Conservation (phyloP, 208 protist genomes). For the Acanthamoeba healyi region DNA sequence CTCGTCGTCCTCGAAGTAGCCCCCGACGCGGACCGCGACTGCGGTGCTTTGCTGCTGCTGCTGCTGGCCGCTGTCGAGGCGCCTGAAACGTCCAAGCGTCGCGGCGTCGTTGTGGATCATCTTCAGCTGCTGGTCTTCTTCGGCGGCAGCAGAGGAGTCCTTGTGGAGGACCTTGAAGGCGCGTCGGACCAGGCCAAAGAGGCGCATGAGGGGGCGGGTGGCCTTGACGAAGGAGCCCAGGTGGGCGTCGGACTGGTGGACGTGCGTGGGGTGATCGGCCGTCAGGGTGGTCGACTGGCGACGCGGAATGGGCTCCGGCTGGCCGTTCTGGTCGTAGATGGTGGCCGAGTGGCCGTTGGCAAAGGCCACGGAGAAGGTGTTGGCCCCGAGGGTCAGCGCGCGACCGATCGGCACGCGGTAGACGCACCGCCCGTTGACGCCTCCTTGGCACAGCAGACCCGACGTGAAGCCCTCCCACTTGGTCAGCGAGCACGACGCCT, state of each 20-base stretch:
- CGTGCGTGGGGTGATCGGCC: not conserved
- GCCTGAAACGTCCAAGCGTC: not conserved
- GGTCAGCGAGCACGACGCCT: not conserved
- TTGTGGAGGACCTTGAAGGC: not conserved
- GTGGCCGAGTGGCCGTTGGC: conserved; percentile 22
- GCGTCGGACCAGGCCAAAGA: not conserved
- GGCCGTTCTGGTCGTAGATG: not conserved
- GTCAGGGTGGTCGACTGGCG: conserved; percentile 21
- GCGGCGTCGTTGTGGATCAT: not conserved
- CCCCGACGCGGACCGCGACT: not conserved
- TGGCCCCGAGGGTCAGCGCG: conserved; percentile 19
- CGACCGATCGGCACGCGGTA: conserved; percentile 42
- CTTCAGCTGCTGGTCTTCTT: not conserved
- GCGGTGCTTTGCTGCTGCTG: not conserved
- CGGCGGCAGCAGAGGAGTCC: not conserved
- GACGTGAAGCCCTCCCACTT: conserved; percentile 54
- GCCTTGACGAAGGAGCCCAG: not conserved
- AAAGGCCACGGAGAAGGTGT: conserved; percentile 19
- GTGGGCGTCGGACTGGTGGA: not conserved
- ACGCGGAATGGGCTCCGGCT: not conserved
- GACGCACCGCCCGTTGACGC: conserved; percentile 22
- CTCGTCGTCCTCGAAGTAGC: conserved; percentile 27
- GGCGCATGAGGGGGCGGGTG: not conserved
- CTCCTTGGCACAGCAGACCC: conserved; percentile 13
- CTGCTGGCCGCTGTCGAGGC: not conserved